Evolutionary conservation across 345 rosid genomes (phyloP), one percentile per base, ranked within the genome.

Genomic region (Carallia brachiata): DNA sequence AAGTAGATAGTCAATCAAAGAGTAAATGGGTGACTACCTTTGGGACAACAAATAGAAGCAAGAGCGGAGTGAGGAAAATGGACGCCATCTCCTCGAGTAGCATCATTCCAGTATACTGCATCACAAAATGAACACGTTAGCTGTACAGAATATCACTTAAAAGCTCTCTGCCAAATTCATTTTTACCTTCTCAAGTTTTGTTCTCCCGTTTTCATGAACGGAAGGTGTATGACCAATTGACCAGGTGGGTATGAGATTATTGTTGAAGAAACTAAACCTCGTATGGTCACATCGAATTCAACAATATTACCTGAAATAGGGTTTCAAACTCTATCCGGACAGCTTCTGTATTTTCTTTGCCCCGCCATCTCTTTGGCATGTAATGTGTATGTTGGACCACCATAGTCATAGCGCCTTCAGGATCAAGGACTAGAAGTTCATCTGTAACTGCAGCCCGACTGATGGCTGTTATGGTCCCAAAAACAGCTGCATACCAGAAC

Each of bases 281-380:
- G 6, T 52, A 37, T 28, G 32, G 47, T 18, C 9, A 65, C 19
- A 34, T 15, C 13, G 36, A 40, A 36, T 56, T 52, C 62, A 66
- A 53, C 30, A 36, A 16, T 31, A 40, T 70, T 84, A 96, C 99
- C 98, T 96, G 98, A 83, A 90, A 96, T 50, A 96, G 72, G 67
- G 94, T 89, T 83, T 88, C 99, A 78, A 96, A 88, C 77, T 96
- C 97, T 70, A 79, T 48, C 61, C 92, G 88, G 34, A 92, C 98
- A 23, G 63, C 81, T 75, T 90, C 90, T 56, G 91, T 88, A 74
- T 85, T 89, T 80, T 89, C 98, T 77, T 79, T 92, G 69, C 93
- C 88, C 65, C 96, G 95, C 98, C 99, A 96, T 81, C 89, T 84
- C 82, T 96, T 96, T 64, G 99, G 99, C 96, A 96, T 88, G 81